Evolutionary conservation across 306 rosid species (phyloP).

Genomic region (Senna siamea): DNA sequence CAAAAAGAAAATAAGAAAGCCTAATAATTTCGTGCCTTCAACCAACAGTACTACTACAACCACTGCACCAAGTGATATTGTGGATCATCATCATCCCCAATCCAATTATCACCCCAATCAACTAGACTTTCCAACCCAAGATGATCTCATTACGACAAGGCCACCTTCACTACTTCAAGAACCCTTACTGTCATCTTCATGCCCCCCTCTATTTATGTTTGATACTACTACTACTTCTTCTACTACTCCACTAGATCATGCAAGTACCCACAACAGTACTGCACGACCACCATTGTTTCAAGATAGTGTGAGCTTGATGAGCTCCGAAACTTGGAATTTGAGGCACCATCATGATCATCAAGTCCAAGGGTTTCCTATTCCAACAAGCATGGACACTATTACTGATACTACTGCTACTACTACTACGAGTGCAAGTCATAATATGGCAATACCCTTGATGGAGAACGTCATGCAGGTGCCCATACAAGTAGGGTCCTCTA

Average conservation of each 20-base stretch:
- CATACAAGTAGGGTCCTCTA: conserved; percentile 47
- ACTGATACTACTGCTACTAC: no score
- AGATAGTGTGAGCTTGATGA: conserved; percentile 44
- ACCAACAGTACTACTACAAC: conserved; percentile 11
- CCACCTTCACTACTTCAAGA: conserved; percentile 44
- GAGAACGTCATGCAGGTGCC: conserved; percentile 65
- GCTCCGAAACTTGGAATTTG: conserved; percentile 65
- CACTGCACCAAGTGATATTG: conserved; percentile 1
- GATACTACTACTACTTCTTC: conserved; percentile 32
- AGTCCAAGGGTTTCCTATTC: conserved; percentile 45
- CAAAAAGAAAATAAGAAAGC: conserved; percentile 71
- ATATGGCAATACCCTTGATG: conserved; percentile 66
- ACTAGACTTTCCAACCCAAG: conserved; percentile 58
- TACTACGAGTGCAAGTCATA: conserved; percentile 38
- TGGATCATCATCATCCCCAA: conserved; percentile 41
- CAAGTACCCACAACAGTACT: conserved; percentile 4
- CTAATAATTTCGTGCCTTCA: conserved; percentile 35
- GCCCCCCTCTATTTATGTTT: conserved; percentile 79
- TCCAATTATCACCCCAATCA: conserved; percentile 50
- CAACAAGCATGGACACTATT: conserved; percentile 39
- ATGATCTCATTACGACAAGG: conserved; percentile 41
- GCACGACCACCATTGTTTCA: conserved; percentile 55
- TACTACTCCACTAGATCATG: conserved; percentile 47
- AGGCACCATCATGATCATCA: conserved; percentile 46
- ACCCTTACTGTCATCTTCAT: conserved; percentile 62